Evolutionary conservation across 441 rosid species (phyloP).

Genomic region (Eruca vesicaria): DNA sequence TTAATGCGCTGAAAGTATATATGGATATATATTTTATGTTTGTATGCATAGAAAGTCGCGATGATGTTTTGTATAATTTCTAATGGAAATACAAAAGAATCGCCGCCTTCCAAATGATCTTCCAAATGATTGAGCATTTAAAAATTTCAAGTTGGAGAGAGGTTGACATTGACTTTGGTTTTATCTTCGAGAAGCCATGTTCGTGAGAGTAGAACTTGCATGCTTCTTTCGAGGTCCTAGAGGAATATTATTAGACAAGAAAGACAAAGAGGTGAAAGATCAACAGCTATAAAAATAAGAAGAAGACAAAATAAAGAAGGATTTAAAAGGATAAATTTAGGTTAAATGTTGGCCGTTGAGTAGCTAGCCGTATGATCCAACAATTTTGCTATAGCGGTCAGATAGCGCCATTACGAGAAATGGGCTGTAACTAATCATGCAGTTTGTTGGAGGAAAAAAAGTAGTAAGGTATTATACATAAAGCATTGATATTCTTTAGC

Average conservation of each 20-base stretch:
- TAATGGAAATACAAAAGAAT: conserved; percentile 17
- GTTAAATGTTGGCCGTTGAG: background rate
- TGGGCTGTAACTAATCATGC: conserved; percentile 17
- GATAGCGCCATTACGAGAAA: background rate
- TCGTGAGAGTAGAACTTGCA: conserved; percentile 9
- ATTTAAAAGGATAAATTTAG: background rate
- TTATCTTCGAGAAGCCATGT: conserved; percentile 27
- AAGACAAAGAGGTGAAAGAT: conserved; percentile 9
- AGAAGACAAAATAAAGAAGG: conserved; percentile 8
- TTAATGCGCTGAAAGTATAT: background rate
- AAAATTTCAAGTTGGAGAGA: conserved; percentile 7
- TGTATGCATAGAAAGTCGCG: conserved; percentile 11
- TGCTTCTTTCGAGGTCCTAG: conserved; percentile 25
- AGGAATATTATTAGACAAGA: background rate
- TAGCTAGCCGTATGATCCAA: conserved; percentile 20
- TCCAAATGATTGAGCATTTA: conserved; percentile 25
- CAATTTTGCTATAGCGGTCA: conserved; percentile 8
- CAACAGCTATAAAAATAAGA: conserved; percentile 1
- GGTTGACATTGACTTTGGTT: conserved; percentile 34
- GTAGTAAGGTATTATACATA: background rate
- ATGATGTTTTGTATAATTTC: conserved; percentile 14
- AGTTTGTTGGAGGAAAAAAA: background rate
- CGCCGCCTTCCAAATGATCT: conserved; percentile 30
- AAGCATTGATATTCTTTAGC: background rate
- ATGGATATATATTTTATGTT: background rate